Conservation (phyloP, 495 filamentous ascomycete genomes). For the Neohortaea acidophila region DNA sequence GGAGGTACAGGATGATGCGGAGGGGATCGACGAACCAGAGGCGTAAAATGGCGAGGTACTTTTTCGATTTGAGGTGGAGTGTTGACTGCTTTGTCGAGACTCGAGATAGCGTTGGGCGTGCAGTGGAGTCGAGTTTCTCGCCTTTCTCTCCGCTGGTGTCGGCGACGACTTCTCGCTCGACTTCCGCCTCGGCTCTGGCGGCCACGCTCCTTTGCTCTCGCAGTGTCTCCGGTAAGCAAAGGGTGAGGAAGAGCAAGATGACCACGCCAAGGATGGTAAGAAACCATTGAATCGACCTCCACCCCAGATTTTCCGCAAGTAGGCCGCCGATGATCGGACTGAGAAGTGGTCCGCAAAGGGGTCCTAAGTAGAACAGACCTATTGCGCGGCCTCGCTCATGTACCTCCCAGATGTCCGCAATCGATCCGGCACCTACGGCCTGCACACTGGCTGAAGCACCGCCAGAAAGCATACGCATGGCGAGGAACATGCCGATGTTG, state of each 20-base stretch:
- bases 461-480: conserved; percentile 68
- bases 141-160: conserved; percentile 10
- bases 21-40: conserved; percentile 67
- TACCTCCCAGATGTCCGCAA: conserved; percentile 81
- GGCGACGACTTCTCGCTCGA: conserved; percentile 18
- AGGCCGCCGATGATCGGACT: conserved; percentile 79
- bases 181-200: conserved; percentile 9
- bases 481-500: conserved; percentile 71
- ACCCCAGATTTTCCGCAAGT: conserved; percentile 53
- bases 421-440: conserved; percentile 82
- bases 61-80: conserved; percentile 38
- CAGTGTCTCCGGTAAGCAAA: conserved; percentile 29
- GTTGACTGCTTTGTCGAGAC: conserved; percentile 46
- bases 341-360: conserved; percentile 70
- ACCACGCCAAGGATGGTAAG: conserved; percentile 55
- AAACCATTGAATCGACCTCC: conserved; percentile 84
- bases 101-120: conserved; percentile 33
- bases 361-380: conserved; percentile 84
- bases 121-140: conserved; percentile 1
- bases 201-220: conserved; percentile 9
- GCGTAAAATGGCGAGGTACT: conserved; percentile 39
- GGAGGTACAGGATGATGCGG: conserved; percentile 59
- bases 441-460: conserved; percentile 80
- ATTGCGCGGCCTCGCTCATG: conserved; percentile 73
- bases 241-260: conserved; percentile 33